A percentile compares a stretch with the other conserved stretches of the same genome.
Conservation (phyloP, 2,329 filamentous ascomycete genomes). For the Monilinia laxa region DNA sequence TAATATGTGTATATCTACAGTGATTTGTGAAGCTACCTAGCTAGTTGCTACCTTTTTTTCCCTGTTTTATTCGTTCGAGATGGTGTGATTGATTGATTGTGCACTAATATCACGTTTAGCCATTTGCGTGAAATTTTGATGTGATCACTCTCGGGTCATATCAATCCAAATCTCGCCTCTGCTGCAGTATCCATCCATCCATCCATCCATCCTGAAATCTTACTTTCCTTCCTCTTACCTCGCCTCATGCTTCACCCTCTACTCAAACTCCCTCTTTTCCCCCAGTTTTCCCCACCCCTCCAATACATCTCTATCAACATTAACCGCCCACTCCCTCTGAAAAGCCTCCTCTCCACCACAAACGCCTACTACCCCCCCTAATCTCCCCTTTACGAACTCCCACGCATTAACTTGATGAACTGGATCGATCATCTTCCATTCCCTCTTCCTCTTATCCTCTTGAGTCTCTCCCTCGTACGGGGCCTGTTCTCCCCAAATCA, state of each 20-base stretch:
- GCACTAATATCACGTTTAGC: too few relatives aligned
- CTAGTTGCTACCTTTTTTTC: too few relatives aligned
- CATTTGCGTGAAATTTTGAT: neutral
- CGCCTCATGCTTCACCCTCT: neutral
- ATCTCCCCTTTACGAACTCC: slow-evolving; percentile 60
- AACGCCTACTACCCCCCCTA: slow-evolving; percentile 58
- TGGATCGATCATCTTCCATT: slow-evolving; percentile 59
- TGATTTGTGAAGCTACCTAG: too few relatives aligned
- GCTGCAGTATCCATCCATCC: neutral
- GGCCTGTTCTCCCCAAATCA: slow-evolving; percentile 49
- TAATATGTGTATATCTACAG: too few relatives aligned
- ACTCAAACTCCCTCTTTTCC: slow-evolving; percentile 20
- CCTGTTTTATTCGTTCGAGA: too few relatives aligned
- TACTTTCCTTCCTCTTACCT: neutral
- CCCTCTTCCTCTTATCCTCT: slow-evolving; percentile 53
- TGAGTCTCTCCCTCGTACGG: slow-evolving; percentile 56
- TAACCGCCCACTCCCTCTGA: slow-evolving; percentile 65
- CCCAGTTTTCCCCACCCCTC: slow-evolving; percentile 55
- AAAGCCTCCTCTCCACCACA: slow-evolving; percentile 67
- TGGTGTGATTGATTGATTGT: too few relatives aligned
- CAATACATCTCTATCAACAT: slow-evolving; percentile 73
- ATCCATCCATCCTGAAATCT: neutral
- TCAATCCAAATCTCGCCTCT: neutral
- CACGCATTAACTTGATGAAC: slow-evolving; percentile 66
- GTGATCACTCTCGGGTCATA: neutral